Conservation (phyloP, 148 eudicot genomes). For the Talinum fruticosum region DNA sequence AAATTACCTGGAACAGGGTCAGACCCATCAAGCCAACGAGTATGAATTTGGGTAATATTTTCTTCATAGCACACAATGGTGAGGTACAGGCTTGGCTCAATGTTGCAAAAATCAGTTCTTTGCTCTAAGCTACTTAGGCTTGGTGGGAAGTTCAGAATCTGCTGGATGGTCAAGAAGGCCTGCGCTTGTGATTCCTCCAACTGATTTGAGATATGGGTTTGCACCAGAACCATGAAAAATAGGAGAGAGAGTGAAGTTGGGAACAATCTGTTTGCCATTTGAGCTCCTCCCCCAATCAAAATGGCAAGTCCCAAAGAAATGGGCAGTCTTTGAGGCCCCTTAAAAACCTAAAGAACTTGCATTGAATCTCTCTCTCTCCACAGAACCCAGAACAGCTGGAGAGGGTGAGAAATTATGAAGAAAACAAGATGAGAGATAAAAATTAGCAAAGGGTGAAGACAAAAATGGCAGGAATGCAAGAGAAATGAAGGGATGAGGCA, state of each 20-base stretch:
- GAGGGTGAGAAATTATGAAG: conserved; percentile 10
- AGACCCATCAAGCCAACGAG: conserved; percentile 37
- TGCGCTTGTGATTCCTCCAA: conserved; percentile 45
- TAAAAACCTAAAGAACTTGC: background rate
- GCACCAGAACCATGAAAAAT: conserved; percentile 22
- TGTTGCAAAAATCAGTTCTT: conserved; percentile 48
- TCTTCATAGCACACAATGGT: conserved; percentile 60
- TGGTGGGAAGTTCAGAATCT: conserved; percentile 49
- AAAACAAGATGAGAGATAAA: conserved; percentile 22
- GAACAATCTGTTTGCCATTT: conserved; percentile 19
- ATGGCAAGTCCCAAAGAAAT: background rate
- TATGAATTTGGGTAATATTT: conserved; percentile 64
- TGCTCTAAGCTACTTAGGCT: conserved; percentile 36
- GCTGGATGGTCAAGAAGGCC: conserved; percentile 44
- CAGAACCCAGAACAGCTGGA: background rate
- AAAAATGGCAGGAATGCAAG: conserved; percentile 12
- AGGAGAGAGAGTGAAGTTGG: conserved; percentile 6
- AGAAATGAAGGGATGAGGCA: no score
- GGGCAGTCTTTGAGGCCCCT: background rate
- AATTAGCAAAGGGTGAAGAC: background rate
- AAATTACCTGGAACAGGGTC: conserved; percentile 40
- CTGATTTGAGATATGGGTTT: conserved; percentile 36
- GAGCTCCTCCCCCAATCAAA: background rate
- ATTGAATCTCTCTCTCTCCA: conserved; percentile 10
- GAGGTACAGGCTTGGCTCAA: conserved; percentile 44